Percentiles rank a stretch among this genome's conserved stretches.
Evolutionary conservation across 2,329 filamentous ascomycete species (phyloP).

Genomic region (Fusarium sp.): DNA sequence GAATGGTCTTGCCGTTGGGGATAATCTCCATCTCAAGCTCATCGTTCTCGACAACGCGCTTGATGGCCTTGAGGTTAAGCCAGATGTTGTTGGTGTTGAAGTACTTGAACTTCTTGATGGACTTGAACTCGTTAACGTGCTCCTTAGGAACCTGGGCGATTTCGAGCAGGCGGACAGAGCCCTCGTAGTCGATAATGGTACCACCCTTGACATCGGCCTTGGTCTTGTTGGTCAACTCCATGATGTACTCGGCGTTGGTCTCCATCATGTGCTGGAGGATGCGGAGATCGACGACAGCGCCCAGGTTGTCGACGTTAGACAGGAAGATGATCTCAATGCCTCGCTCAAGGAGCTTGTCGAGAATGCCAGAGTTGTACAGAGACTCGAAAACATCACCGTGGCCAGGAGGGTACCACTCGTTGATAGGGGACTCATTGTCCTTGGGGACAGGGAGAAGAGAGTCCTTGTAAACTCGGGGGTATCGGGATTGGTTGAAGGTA

Average conservation of each 20-base stretch:
- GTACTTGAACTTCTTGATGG: conserved; percentile 99
- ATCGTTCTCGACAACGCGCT: conserved; percentile 98
- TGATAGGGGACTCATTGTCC: conserved; percentile 84
- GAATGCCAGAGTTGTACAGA: conserved; percentile 97
- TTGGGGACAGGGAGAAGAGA: conserved; percentile 96
- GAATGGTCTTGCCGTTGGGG: conserved; percentile 98
- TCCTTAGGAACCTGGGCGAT: conserved; percentile 99
- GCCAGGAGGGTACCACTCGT: conserved; percentile 98
- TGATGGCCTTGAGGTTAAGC: conserved; percentile 97
- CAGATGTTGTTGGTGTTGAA: conserved; percentile 99
- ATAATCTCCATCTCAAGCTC: conserved; percentile 99
- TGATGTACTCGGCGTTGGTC: conserved; percentile 97
- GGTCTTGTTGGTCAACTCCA: conserved; percentile 99
- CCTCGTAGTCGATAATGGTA: conserved; percentile 99
- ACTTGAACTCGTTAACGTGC: conserved; percentile 99
- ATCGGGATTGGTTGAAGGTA: conserved; percentile 99
- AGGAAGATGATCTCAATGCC: conserved; percentile 98
- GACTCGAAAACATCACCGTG: conserved; percentile 99
- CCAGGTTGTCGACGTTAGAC: conserved; percentile 98
- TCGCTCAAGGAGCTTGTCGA: conserved; percentile 94
- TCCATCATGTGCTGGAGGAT: conserved; percentile 99
- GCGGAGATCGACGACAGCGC: conserved; percentile 95
- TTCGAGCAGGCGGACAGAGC: conserved; percentile 94
- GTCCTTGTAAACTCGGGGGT: conserved; percentile 98
- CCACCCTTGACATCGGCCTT: conserved; percentile 99